phyloP scores from a whole-genome alignment of 2,329 filamentous ascomycete species.

The Claviceps cyperi region DNA sequence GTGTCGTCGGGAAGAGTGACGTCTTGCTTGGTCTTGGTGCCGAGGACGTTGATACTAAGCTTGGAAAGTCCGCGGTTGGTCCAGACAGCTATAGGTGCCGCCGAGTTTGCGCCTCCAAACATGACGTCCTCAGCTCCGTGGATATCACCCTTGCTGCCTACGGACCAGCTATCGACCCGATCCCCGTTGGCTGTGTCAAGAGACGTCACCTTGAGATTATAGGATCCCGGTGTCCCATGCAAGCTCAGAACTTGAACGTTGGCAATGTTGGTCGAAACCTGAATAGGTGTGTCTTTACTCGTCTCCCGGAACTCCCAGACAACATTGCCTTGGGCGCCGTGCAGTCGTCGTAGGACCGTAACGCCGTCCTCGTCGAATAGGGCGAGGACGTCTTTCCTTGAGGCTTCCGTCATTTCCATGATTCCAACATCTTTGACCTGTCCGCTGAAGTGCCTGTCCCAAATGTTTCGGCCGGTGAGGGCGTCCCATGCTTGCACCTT shows the following conservation, averaged over 20 bases:
- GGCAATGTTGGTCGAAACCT: constrained; percentile 55
- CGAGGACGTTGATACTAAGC: constrained; percentile 58
- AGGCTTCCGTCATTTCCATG: constrained; percentile 51
- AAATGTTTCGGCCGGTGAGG: constrained; percentile 62
- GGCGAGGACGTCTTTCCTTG: constrained; percentile 56
- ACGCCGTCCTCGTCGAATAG: constrained; percentile 46
- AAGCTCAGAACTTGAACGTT: constrained; percentile 65
- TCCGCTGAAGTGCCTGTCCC: constrained; percentile 50
- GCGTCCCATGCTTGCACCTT: constrained; percentile 73
- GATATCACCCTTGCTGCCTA: constrained; percentile 65
- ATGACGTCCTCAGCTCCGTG: constrained; percentile 48
- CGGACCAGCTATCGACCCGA: constrained; percentile 53
- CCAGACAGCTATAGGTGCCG: constrained; percentile 63
- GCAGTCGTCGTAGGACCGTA: constrained; percentile 53
- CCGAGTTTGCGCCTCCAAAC: constrained; percentile 63
- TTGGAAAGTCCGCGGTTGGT: constrained; percentile 46
- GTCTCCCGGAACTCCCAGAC: constrained; percentile 66
- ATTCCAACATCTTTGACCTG: constrained; percentile 59
- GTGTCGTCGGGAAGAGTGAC: constrained; percentile 35
- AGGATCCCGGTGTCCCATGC: constrained; percentile 53
- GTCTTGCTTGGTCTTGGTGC: constrained; percentile 41
- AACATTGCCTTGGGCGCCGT: constrained; percentile 55
- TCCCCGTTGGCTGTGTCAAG: constrained; percentile 61
- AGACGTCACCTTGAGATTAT: constrained; percentile 61
- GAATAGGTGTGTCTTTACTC: constrained; percentile 57